Evolutionary conservation across 1,284 basidiomycete species (phyloP), one percentile per base, ranked within the genome.

Genomic region (Ceratobasidium sp.): DNA sequence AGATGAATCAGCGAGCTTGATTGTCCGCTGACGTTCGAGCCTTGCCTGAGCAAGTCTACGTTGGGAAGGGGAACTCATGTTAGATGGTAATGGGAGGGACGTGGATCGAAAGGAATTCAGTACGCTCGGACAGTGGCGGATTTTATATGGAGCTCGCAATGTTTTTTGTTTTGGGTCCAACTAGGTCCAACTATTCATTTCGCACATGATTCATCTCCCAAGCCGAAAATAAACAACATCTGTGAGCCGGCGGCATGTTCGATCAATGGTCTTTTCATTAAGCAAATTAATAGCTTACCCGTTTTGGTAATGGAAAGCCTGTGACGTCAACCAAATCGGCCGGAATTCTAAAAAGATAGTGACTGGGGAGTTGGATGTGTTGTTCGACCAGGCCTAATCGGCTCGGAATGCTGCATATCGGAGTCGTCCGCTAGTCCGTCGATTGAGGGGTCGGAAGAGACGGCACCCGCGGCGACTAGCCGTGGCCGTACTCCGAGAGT

Each of bases 401-500:
- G 6, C 38, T 33, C 69, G 33, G 67, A 69, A 44, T 54, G 40
- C n/a, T n/a, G n/a, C n/a, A n/a, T n/a, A 44, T 38, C 23, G 17
- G 15, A 3, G 57, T 61, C 44, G 26, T 66, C 46, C 40, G 64
- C 40, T 28, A 48, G 23, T 17, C 70, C 70, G 12, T 62, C 42
- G 23, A 13, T 26, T 1, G 54, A 28, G 6, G 56, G 56, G 17
- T 48, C 44, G 10, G 70, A 50, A 20, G 70, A 26, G 40, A 73
- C 23, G 38, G 70, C 70, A 2, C 70, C 83, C 9, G 83, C 83
- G 23, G 87, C 86, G 9, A 88, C 86, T 40, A 93, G 79, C 46
- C 89, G 89, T 0, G 95, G 92, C 48, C 91, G 87, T 9, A 95
- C 88, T 48, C 94, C 94, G n/a, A 98, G 87, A 0, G 90, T 90